Percentiles rank a stretch among this genome's conserved stretches.
phyloP scores from a whole-genome alignment of 1,139 yeast genomes.

The Barnettozyma hawaiiensis region DNA sequence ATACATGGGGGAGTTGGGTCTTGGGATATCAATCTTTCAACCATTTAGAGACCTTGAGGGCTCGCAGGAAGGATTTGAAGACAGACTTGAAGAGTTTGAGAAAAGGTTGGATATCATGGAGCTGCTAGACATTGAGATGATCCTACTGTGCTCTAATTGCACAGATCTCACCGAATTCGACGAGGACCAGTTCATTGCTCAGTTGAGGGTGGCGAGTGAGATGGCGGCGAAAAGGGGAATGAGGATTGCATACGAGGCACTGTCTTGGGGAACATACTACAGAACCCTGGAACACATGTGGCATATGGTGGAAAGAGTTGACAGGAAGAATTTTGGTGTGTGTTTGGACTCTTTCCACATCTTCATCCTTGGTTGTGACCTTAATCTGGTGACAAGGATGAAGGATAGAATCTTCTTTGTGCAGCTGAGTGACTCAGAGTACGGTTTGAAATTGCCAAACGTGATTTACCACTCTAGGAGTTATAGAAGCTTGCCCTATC shows the following conservation, averaged over 20 bases:
- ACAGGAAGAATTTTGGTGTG: constrained; percentile 8
- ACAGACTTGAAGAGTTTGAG: constrained; percentile 2
- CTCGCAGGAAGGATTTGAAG: not conserved
- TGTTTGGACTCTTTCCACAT: constrained; percentile 11
- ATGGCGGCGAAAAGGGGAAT: constrained; percentile 1
- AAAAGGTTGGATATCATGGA: constrained; percentile 5
- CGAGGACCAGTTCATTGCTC: not conserved
- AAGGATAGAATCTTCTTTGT: constrained; percentile 6
- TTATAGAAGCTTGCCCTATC: constrained; percentile 8
- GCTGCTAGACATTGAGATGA: constrained; percentile 1
- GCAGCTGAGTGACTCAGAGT: constrained; percentile 11
- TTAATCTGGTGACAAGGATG: constrained; percentile 2
- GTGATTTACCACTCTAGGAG: constrained; percentile 7
- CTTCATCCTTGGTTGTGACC: not conserved
- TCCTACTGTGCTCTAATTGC: constrained; percentile 7
- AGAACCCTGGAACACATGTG: not conserved
- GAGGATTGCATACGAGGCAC: constrained; percentile 8
- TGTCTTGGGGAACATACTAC: constrained; percentile 10
- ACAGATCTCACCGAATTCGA: not conserved
- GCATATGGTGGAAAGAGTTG: constrained; percentile 1
- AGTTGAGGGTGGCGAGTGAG: constrained; percentile 4
- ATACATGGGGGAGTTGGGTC: not conserved
- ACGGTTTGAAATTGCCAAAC: not conserved
- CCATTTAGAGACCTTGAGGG: constrained; percentile 12
- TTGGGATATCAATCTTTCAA: constrained; percentile 8